phyloP scores from a whole-genome alignment of 257 asterid species.

The Solanum etuberosum region DNA sequence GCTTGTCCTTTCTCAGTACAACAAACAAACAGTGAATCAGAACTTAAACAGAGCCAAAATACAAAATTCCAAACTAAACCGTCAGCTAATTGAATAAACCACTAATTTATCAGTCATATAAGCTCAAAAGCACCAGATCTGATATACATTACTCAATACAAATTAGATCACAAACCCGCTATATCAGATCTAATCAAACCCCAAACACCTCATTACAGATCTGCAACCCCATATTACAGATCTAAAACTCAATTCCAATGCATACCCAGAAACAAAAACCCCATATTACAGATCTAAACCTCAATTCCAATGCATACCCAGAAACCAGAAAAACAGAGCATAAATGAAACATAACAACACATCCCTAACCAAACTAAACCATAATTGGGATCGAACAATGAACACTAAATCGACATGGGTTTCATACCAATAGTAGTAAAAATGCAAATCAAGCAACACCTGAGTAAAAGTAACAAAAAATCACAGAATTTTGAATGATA shows the following conservation, averaged over 20 bases:
- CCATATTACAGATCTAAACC: background rate
- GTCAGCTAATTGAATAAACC: background rate
- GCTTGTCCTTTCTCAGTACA: background rate
- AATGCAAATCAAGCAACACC: background rate
- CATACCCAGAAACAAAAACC: background rate
- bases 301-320: background rate
- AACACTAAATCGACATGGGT: background rate
- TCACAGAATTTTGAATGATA: no score
- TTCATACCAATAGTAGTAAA: background rate
- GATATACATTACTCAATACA: background rate
- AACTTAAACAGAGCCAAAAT: background rate
- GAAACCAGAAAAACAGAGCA: background rate
- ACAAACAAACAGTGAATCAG: background rate
- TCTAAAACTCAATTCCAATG: background rate
- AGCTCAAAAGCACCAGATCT: background rate
- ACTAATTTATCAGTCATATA: background rate
- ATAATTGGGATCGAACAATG: background rate
- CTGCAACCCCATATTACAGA: background rate
- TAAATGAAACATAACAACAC: background rate
- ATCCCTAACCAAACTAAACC: background rate
- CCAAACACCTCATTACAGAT: background rate
- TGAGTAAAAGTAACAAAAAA: background rate
- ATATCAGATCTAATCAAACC: slow-evolving; percentile 4
- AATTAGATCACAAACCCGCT: background rate
- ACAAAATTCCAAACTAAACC: background rate